phyloP scores from a whole-genome alignment of 331 rosid species.

The Arachis monticola region DNA sequence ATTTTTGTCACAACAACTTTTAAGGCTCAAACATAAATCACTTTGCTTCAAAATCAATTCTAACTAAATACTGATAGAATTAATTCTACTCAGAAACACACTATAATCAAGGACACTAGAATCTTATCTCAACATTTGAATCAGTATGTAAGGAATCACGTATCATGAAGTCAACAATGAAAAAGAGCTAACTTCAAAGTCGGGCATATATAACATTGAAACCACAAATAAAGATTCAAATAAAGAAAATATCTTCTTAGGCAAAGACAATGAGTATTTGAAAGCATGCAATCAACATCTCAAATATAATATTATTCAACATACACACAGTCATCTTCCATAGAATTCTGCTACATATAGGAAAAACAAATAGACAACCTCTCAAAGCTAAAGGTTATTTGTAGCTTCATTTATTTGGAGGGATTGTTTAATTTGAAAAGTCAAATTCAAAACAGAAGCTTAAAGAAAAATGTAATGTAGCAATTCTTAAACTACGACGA shows the following conservation, averaged over 20 bases:
- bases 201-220: slow-evolving; percentile 8
- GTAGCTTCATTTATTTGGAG: slow-evolving; percentile 13
- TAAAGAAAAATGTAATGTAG: slow-evolving; percentile 12
- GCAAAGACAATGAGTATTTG: slow-evolving; percentile 5
- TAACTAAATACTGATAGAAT: no score
- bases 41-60: no score
- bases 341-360: neutral
- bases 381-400: slow-evolving; percentile 2
- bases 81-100: no score
- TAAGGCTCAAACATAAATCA: no score
- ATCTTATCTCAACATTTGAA: neutral
- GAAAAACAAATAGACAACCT: neutral
- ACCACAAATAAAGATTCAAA: slow-evolving; percentile 2
- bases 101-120: slow-evolving; percentile 12
- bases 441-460: neutral
- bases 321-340: slow-evolving; percentile 17
- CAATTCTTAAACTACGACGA: slow-evolving; percentile 5
- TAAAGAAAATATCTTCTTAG: neutral
- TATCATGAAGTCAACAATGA: slow-evolving; percentile 16
- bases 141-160: slow-evolving; percentile 13
- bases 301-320: neutral
- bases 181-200: neutral
- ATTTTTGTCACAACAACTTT: no score
- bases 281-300: neutral
- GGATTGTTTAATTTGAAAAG: neutral